These are phyloP conservation scores for Stachybotrys chartarum DNA, from an alignment of 2,329 filamentous ascomycete genomes.

Conservation along the genomic window DNA sequence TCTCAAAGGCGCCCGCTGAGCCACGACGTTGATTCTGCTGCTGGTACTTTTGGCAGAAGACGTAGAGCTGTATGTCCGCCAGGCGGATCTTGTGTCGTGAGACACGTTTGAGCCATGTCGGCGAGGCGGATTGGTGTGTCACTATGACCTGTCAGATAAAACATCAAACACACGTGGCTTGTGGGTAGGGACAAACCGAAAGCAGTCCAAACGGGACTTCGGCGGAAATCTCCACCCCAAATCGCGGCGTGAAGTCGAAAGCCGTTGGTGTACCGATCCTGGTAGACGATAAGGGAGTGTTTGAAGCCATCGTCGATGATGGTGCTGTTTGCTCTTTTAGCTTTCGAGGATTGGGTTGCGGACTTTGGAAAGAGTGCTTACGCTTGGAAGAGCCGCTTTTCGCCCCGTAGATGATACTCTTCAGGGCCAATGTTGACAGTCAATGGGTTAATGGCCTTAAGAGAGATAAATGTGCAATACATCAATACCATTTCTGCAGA, in stretches of 20 bases:
- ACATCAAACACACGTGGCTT: background rate
- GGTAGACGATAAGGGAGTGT: conserved; percentile 46
- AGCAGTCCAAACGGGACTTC: conserved; percentile 57
- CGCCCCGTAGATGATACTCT: conserved; percentile 40
- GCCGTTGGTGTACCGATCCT: conserved; percentile 39
- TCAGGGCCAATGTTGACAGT: conserved; percentile 35
- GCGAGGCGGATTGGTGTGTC: conserved; percentile 40
- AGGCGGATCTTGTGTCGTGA: conserved; percentile 41
- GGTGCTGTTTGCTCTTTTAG: conserved; percentile 27
- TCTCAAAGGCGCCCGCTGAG: conserved; percentile 40
- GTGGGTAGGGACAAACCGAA: conserved; percentile 39
- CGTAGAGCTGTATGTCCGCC: conserved; percentile 47
- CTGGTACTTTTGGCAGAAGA: conserved; percentile 51
- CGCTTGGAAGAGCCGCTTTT: conserved; percentile 50
- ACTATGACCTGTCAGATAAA: conserved; percentile 26
- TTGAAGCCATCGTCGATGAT: conserved; percentile 49
- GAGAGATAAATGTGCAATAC: conserved; percentile 48
- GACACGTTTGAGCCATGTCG: conserved; percentile 44
- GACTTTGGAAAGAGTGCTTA: conserved; percentile 22
- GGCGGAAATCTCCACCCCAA: conserved; percentile 44
- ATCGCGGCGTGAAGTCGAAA: conserved; percentile 50
- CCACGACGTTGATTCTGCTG: conserved; percentile 45
- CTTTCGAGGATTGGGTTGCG: background rate
- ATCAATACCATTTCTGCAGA: conserved; percentile 51
- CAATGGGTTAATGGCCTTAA: conserved; percentile 43